Percentiles rank a stretch among this genome's conserved stretches.
Conservation (phyloP, 495 filamentous ascomycete species). For the Tetracladium setigerum region DNA sequence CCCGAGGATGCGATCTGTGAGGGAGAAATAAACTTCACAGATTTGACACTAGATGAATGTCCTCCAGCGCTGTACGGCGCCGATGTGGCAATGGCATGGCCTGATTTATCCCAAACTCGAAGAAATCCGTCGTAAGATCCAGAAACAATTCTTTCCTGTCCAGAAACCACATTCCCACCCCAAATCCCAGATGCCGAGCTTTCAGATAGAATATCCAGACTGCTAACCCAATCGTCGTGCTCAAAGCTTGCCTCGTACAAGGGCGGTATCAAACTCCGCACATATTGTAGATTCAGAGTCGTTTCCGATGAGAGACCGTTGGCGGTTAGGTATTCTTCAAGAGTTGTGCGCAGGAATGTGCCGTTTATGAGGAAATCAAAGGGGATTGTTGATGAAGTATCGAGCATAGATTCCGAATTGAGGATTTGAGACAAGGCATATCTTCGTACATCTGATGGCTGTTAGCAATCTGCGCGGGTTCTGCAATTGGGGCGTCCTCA, state of each 20-base stretch:
- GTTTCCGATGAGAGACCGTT: conserved; percentile 86
- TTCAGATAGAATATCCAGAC: conserved; percentile 75
- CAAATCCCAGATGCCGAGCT: conserved; percentile 55
- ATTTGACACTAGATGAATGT: conserved; percentile 68
- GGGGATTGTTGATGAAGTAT: conserved; percentile 69
- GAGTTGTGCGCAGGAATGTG: conserved; percentile 75
- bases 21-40: conserved; percentile 70
- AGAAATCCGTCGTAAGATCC: conserved; percentile 85
- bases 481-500: conserved; percentile 17
- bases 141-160: conserved; percentile 70
- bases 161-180: conserved; percentile 34
- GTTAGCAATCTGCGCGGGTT: not conserved
- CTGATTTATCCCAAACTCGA: conserved; percentile 82
- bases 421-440: conserved; percentile 89
- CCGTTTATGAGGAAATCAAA: conserved; percentile 96
- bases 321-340: conserved; percentile 79
- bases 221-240: conserved; percentile 93
- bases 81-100: conserved; percentile 66
- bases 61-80: conserved; percentile 53
- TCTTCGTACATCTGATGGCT: conserved; percentile 60
- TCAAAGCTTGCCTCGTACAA: conserved; percentile 79
- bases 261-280: conserved; percentile 82
- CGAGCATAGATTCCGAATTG: conserved; percentile 73
- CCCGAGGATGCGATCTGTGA: conserved; percentile 71
- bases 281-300: conserved; percentile 83